A percentile compares a stretch with the other conserved stretches of the same genome.
Conservation (phyloP, 2,329 filamentous ascomycete genomes). For the Knufia fluminis region DNA sequence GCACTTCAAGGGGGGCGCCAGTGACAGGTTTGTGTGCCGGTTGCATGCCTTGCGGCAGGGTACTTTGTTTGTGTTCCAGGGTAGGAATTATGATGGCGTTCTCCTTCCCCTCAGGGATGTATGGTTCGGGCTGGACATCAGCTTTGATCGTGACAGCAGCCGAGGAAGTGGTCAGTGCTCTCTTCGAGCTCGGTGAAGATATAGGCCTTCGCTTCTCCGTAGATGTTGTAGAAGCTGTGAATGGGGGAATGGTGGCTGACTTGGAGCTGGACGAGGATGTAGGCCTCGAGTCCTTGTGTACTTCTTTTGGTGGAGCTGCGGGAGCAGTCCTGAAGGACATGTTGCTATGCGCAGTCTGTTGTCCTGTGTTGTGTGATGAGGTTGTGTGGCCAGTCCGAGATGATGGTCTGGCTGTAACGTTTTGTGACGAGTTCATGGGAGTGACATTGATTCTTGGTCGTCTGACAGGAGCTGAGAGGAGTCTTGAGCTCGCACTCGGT, state of each 20-base stretch:
- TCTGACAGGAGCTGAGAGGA: constrained; percentile 23
- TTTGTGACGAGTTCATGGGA: constrained; percentile 13
- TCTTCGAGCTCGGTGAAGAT: not conserved
- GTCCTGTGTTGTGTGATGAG: not conserved
- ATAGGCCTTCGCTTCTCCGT: constrained; percentile 11
- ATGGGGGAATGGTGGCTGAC: constrained; percentile 9
- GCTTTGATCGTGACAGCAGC: not conserved
- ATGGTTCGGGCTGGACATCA: not conserved
- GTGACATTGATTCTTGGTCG: constrained; percentile 21
- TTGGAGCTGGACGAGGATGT: constrained; percentile 10
- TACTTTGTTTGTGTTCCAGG: not conserved
- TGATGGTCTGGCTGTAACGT: constrained; percentile 1
- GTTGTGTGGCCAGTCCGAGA: constrained; percentile 5
- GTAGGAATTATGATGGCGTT: not conserved
- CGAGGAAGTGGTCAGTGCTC: not conserved
- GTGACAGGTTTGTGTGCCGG: not conserved
- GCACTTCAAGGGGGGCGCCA: not conserved
- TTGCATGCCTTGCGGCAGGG: not conserved
- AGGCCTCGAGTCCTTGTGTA: constrained; percentile 2
- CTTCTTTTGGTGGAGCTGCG: not conserved
- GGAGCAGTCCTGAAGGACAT: constrained; percentile 6
- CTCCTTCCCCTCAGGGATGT: constrained; percentile 5
- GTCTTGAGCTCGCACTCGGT: constrained; percentile 9
- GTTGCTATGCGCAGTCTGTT: not conserved
- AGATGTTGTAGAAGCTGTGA: constrained; percentile 9